Conservation (phyloP, 257 asterid species). For the Cinchona pubescens region DNA sequence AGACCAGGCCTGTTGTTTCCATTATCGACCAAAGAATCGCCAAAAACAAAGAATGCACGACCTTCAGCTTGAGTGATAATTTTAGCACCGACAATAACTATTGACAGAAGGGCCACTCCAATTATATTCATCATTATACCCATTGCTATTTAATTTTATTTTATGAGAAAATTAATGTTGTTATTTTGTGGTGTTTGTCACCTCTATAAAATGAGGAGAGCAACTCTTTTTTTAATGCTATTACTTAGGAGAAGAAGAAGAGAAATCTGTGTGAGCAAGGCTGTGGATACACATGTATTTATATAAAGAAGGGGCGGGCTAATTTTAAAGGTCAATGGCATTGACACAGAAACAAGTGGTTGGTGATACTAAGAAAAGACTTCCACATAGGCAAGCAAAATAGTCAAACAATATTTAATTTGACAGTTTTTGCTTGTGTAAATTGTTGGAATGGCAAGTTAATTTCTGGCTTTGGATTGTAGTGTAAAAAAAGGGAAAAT, state of each 20-base stretch:
- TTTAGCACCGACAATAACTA: not conserved
- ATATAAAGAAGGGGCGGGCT: not conserved
- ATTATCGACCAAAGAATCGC: slow-evolving; percentile 61
- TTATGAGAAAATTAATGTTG: not conserved
- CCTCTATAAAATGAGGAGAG: not conserved
- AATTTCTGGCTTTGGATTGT: not conserved
- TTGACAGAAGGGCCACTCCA: not conserved
- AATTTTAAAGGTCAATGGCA: not conserved
- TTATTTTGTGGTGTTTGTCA: not conserved
- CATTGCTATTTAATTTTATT: not conserved
- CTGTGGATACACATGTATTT: slow-evolving; percentile 1
- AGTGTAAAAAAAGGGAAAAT: not conserved
- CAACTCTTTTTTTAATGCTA: not conserved
- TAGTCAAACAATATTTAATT: slow-evolving; percentile 13
- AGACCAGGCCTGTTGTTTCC: slow-evolving; percentile 61
- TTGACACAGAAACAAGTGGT: not conserved
- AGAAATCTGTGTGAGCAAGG: not conserved
- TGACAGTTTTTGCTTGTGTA: slow-evolving; percentile 5
- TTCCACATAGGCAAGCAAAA: slow-evolving; percentile 6
- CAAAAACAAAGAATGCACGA: slow-evolving; percentile 55
- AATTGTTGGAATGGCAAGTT: not conserved
- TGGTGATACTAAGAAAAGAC: not conserved
- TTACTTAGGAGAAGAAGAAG: not conserved
- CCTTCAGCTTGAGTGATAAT: slow-evolving; percentile 5
- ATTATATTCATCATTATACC: not conserved